These are phyloP conservation scores for Mycena vitilis DNA, from an alignment of 768 basidiomycete species.

Conservation along the genomic window DNA sequence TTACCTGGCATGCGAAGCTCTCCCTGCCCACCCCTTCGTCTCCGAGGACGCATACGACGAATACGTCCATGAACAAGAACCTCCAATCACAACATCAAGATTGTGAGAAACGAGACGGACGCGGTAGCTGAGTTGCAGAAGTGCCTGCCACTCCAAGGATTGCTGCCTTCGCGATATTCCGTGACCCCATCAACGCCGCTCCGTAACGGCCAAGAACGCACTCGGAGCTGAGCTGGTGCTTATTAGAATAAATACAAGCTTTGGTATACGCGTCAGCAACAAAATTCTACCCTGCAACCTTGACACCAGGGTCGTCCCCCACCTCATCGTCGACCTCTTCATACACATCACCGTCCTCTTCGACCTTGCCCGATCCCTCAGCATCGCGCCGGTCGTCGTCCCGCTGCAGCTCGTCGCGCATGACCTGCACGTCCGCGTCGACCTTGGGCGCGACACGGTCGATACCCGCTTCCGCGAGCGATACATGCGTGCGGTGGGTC, in stretches of 20 bases:
- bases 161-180: too few species aligned
- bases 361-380: slow-evolving; percentile 20
- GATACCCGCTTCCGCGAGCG: slow-evolving; percentile 89
- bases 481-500: slow-evolving; percentile 83
- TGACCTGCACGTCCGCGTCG: slow-evolving; percentile 84
- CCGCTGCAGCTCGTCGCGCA: slow-evolving; percentile 81
- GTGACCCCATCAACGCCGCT: too few species aligned
- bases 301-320: slow-evolving; percentile 46
- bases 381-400: slow-evolving; percentile 67
- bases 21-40: slow-evolving; percentile 1
- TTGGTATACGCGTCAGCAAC: slow-evolving; percentile 3
- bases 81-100: too few species aligned
- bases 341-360: slow-evolving; percentile 44
- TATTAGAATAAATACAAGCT: slow-evolving; percentile 13
- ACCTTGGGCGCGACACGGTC: slow-evolving; percentile 90
- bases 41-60: neutral
- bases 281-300: slow-evolving; percentile 47
- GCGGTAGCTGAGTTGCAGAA: too few species aligned
- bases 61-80: too few species aligned
- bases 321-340: slow-evolving; percentile 45
- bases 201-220: too few species aligned
- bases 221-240: neutral
- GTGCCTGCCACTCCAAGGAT: too few species aligned
- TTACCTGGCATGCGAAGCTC: neutral
- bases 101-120: too few species aligned